Conservation (phyloP, 2,329 filamentous ascomycete genomes). For the Diplodia corticola region DNA sequence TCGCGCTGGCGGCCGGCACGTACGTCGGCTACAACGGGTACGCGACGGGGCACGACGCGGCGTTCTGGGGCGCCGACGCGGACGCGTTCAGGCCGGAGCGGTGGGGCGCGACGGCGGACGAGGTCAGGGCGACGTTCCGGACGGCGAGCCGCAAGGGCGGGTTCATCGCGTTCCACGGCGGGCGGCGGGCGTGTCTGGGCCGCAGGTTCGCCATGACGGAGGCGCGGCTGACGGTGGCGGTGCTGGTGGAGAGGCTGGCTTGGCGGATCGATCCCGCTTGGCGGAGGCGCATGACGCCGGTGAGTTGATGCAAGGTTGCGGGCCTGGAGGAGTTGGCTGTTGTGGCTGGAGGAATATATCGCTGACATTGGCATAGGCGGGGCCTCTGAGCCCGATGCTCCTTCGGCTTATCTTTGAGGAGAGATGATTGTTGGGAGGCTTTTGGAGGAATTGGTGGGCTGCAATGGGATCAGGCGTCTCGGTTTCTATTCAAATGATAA, state of each 20-base stretch:
- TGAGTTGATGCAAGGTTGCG: constrained; percentile 27
- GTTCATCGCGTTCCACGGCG: constrained; percentile 48
- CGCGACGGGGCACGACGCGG: constrained; percentile 31
- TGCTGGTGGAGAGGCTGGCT: constrained; percentile 32
- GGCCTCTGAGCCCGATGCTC: constrained; percentile 7
- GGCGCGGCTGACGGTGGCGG: constrained; percentile 38
- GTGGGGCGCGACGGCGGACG: constrained; percentile 41
- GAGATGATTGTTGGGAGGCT: background rate
- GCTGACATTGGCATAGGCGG: constrained; percentile 7
- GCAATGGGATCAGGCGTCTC: background rate
- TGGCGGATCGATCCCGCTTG: constrained; percentile 39
- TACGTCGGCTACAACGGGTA: constrained; percentile 35
- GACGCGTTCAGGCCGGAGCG: constrained; percentile 43
- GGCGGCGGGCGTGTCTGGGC: constrained; percentile 44
- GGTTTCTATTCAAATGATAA: background rate
- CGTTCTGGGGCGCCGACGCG: constrained; percentile 33
- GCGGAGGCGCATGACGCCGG: constrained; percentile 38
- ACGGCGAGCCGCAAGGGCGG: constrained; percentile 40
- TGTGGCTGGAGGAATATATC: background rate
- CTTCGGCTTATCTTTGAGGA: constrained; percentile 7
- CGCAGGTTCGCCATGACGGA: constrained; percentile 45
- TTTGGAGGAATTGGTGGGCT: background rate
- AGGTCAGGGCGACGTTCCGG: constrained; percentile 40
- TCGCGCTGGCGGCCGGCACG: constrained; percentile 29
- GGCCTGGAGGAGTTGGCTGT: too few species aligned